Evolutionary conservation across 2,329 filamentous ascomycete genomes (phyloP), one percentile per base, ranked within the genome.

Genomic region (Calonectria pseudoturangicola): DNA sequence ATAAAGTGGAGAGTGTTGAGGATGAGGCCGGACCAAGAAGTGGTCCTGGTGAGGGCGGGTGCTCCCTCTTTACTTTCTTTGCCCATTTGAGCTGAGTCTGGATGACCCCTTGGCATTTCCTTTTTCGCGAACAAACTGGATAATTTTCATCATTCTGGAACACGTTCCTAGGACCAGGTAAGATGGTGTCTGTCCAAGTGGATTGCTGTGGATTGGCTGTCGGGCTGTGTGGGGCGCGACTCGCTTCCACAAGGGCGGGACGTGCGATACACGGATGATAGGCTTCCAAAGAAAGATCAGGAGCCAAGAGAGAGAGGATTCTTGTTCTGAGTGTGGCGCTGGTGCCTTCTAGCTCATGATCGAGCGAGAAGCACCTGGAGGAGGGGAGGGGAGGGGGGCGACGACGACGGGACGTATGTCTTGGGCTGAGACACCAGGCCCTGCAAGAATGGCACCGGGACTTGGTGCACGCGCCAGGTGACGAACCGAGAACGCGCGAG

Each of bases 391-490:
- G 66, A 21, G 21, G 21, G 21, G 21, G 54, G 56, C 51, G 47
- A 64, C 21, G 62, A 50, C 21, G 60, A 50, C 51, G 28, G 63
- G 56, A 73, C 36, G 60, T 68, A 68, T 73, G 73, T 75, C 74
- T 75, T 73, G 71, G 68, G 62, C 74, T 74, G 74, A 75, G 70
- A 75, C 72, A 66, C 73, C 39, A 66, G 64, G 47, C 66, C 48
- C 48, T 66, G 58, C 60, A 63, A 28, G 67, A 58, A 39, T 65
- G 51, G 54, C 56, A 45, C 51, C 15, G 50, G 65, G 50, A 60
- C 36, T 25, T 39, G 28, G 48, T 18, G 63, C 68, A 65, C 68
- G n/a, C 51, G 45, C 50, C 63, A 62, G 51, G 2, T 28, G 25
- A 66, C 27, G 68, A 54, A 13, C 33, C 58, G 28, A 45, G 69